Percentiles rank a stretch among this genome's conserved stretches.
phyloP scores from a whole-genome alignment of 176 grass and related monocot species.

The Thinopyrum elongatum region DNA sequence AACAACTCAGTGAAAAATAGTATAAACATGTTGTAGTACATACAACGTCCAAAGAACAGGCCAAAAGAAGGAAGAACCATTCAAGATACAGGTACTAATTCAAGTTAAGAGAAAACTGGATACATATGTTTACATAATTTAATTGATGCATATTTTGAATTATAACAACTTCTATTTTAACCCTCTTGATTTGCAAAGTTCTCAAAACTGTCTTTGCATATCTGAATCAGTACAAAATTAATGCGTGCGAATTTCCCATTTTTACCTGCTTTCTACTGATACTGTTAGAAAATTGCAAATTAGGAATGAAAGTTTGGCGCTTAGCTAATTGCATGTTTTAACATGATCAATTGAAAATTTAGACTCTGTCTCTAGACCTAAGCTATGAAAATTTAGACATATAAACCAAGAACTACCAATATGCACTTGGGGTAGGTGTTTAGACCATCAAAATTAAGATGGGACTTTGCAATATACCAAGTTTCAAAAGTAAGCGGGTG shows the following conservation, averaged over 20 bases:
- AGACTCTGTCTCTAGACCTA: neutral
- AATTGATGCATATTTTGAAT: neutral
- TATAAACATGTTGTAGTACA: neutral
- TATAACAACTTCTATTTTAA: neutral
- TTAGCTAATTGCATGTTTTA: neutral
- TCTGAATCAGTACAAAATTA: neutral
- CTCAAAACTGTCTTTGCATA: neutral
- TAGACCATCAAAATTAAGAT: neutral
- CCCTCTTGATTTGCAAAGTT: neutral
- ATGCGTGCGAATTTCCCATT: neutral
- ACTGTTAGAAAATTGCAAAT: neutral
- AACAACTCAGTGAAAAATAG: neutral
- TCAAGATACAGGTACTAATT: neutral
- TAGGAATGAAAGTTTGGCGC: neutral
- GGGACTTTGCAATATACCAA: neutral
- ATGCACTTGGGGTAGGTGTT: neutral
- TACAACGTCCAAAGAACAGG: neutral
- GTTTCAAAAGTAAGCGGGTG: neutral
- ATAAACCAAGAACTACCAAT: neutral
- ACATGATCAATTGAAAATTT: neutral
- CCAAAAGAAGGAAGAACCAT: neutral
- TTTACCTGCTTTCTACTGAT: neutral
- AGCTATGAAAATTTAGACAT: neutral
- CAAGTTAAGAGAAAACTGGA: neutral
- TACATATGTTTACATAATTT: neutral